Conservation (phyloP, 352 stramenopile species). For the Globisporangium barbulae region DNA sequence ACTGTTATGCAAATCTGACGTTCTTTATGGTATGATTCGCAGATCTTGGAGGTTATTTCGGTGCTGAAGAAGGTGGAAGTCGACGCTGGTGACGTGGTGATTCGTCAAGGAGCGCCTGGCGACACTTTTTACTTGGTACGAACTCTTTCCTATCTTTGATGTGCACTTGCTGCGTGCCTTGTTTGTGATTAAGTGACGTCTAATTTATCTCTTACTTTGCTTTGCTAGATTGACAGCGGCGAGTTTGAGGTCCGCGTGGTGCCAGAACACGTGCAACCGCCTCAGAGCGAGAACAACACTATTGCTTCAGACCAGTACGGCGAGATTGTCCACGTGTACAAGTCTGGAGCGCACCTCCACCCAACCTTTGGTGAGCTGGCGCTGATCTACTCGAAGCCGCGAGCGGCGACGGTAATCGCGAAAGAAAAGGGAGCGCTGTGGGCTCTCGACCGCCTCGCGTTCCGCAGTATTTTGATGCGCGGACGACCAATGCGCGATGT, state of each 20-base stretch:
- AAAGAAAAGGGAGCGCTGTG: conserved; percentile 72
- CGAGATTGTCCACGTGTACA: conserved; percentile 75
- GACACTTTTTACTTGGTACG: conserved; percentile 93
- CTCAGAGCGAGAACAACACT: conserved; percentile 9
- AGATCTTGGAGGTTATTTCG: conserved; percentile 85
- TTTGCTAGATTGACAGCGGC: conserved; percentile 57
- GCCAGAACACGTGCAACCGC: conserved; percentile 25
- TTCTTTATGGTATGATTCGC: not conserved
- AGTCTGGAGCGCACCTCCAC: conserved; percentile 49
- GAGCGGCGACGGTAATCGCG: conserved; percentile 70
- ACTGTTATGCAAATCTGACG: not conserved
- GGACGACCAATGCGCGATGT: conserved; percentile 75
- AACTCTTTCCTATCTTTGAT: not conserved
- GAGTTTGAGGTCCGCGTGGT: conserved; percentile 78
- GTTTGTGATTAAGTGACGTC: not conserved
- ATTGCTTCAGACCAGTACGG: conserved; percentile 40
- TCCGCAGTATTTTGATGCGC: conserved; percentile 91
- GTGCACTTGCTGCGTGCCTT: not conserved
- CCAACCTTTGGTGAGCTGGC: conserved; percentile 85
- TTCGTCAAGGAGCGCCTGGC: conserved; percentile 89
- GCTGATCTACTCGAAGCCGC: conserved; percentile 86
- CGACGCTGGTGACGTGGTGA: conserved; percentile 85
- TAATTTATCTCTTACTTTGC: not conserved
- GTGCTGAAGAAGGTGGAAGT: conserved; percentile 83
- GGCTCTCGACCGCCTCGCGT: conserved; percentile 91